Conservation (phyloP, 1,284 basidiomycete species). For the Malassezia obtusa region DNA sequence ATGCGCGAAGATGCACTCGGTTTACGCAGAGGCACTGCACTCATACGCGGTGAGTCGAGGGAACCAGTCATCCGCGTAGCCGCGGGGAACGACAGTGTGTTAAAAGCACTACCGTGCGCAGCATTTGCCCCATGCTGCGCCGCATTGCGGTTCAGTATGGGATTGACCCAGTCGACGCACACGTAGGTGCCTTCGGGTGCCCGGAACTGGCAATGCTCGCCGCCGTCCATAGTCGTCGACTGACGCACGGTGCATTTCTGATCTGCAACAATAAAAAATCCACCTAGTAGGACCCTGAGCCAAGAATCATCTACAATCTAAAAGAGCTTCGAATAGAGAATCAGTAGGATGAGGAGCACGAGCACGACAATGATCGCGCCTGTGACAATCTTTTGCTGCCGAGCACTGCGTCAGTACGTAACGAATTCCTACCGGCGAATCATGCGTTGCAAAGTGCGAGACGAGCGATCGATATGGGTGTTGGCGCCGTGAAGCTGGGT, state of each 20-base stretch:
- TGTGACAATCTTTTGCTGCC: slow-evolving; percentile 45
- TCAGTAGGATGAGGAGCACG: slow-evolving; percentile 45
- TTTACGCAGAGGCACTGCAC: neutral
- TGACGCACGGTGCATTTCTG: neutral
- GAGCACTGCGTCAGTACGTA: slow-evolving; percentile 24
- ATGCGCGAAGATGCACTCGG: neutral
- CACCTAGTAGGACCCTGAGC: too few relatives aligned
- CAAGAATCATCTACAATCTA: neutral
- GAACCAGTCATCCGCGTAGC: slow-evolving; percentile 5
- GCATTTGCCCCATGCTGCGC: neutral
- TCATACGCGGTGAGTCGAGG: slow-evolving; percentile 3
- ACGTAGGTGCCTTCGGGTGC: slow-evolving; percentile 33
- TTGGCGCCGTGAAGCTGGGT: slow-evolving; percentile 54
- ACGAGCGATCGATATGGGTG: slow-evolving; percentile 55
- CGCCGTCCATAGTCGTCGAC: neutral
- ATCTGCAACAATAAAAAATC: too few relatives aligned
- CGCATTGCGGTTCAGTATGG: slow-evolving; percentile 1
- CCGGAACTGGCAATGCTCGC: slow-evolving; percentile 14
- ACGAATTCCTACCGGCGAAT: slow-evolving; percentile 53
- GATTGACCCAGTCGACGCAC: slow-evolving; percentile 23
- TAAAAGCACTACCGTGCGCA: slow-evolving; percentile 3
- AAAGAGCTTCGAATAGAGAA: slow-evolving; percentile 41
- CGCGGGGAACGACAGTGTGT: slow-evolving; percentile 10
- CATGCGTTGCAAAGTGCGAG: slow-evolving; percentile 57
- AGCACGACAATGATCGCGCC: slow-evolving; percentile 41